Evolutionary conservation across 768 basidiomycete genomes (phyloP).

Genomic region (Pluteus cervinus): DNA sequence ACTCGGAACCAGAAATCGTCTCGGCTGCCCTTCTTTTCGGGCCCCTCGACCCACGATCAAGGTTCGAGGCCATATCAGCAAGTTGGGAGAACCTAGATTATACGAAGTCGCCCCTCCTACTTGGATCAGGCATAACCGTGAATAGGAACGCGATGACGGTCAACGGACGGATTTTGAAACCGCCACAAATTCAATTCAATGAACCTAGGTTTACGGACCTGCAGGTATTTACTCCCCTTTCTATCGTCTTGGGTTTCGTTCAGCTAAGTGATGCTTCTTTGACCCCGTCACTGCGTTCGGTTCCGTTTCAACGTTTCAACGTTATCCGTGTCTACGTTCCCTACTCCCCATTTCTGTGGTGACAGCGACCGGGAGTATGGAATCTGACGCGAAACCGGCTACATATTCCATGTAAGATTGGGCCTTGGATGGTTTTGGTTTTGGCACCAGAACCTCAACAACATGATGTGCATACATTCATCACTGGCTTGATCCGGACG

Average conservation of each 20-base stretch:
- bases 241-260: no score
- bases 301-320: neutral
- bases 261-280: no score
- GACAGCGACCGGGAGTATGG: slow-evolving; percentile 5
- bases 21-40: slow-evolving; percentile 1
- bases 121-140: slow-evolving; percentile 2
- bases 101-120: neutral
- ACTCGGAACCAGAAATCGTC: slow-evolving; percentile 1
- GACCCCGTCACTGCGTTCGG: neutral
- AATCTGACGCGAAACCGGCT: slow-evolving; percentile 4
- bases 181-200: neutral
- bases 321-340: neutral
- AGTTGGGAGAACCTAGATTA: slow-evolving; percentile 1
- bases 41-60: slow-evolving; percentile 2
- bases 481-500: neutral
- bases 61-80: neutral
- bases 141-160: neutral
- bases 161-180: neutral
- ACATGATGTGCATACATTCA: neutral
- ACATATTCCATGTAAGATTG: neutral
- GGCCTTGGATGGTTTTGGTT: slow-evolving; percentile 1
- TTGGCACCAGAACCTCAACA: slow-evolving; percentile 1
- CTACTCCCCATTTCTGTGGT: neutral
- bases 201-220: neutral
- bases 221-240: neutral